Conservation (phyloP, 345 rosid species). For the Ceriops zippeliana region DNA sequence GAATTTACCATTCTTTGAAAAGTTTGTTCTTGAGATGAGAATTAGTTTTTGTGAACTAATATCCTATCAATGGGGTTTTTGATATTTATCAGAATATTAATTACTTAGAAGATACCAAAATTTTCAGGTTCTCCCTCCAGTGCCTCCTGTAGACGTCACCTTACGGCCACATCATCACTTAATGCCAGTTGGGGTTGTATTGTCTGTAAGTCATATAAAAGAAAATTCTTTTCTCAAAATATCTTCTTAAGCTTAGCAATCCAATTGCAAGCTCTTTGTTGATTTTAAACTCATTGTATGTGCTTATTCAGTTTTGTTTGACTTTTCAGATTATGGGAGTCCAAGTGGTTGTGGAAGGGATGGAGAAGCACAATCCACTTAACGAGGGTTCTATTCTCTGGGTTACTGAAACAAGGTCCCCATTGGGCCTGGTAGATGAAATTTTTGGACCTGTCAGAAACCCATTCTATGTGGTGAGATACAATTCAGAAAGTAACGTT, state of each 20-base stretch:
- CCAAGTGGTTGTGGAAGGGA: constrained; percentile 86
- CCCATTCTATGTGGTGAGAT: constrained; percentile 83
- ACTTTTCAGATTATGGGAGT: constrained; percentile 53
- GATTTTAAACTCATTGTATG: not conserved
- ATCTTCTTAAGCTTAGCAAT: not conserved
- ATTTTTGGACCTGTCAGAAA: constrained; percentile 90
- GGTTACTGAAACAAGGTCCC: constrained; percentile 61
- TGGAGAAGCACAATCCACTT: constrained; percentile 73
- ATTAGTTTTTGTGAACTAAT: too few species aligned
- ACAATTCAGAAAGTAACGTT: constrained; percentile 81
- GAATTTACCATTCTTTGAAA: too few species aligned
- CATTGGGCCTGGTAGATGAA: constrained; percentile 83
- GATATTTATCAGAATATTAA: constrained; percentile 3
- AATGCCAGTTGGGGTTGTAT: constrained; percentile 76
- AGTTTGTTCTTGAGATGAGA: too few species aligned
- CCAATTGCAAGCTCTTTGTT: not conserved
- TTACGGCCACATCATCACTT: constrained; percentile 63
- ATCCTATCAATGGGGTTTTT: not conserved
- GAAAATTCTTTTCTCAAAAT: not conserved
- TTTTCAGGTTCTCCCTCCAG: constrained; percentile 74
- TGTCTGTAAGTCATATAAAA: constrained; percentile 56
- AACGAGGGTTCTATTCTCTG: constrained; percentile 83
- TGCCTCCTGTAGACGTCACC: constrained; percentile 57
- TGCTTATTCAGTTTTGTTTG: not conserved
- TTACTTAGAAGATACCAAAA: not conserved